Evolutionary conservation across 2,329 filamentous ascomycete genomes (phyloP).

Genomic region (Pestalotiopsis sp.): DNA sequence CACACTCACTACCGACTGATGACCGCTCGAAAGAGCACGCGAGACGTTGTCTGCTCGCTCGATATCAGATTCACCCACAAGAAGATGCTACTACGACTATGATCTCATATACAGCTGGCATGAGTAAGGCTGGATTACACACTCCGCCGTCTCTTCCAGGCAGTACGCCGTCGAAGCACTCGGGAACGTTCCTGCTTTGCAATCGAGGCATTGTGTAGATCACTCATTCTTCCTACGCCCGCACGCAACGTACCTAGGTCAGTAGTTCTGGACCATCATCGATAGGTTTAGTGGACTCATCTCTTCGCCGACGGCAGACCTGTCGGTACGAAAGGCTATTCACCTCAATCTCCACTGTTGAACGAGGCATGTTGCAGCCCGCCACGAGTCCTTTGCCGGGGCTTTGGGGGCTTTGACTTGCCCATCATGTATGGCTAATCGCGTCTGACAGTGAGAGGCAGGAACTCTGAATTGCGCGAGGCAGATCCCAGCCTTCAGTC

Average conservation of each 20-base stretch:
- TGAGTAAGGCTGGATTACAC: background rate
- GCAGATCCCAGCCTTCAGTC: background rate
- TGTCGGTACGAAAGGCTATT: conserved; percentile 2
- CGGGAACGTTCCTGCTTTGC: background rate
- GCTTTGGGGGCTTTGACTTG: background rate
- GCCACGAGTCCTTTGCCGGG: background rate
- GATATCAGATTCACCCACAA: background rate
- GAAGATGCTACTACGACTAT: background rate
- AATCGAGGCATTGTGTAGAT: background rate
- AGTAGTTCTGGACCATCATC: background rate
- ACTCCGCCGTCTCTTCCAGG: background rate
- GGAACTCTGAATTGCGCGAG: background rate
- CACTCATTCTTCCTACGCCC: background rate
- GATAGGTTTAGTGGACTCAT: background rate
- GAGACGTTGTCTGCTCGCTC: background rate
- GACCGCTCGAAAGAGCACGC: background rate
- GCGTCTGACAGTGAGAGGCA: background rate
- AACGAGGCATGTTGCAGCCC: background rate
- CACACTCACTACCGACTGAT: background rate
- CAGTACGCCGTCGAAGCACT: background rate
- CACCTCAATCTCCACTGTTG: background rate
- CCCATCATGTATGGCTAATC: background rate
- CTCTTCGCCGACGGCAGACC: background rate
- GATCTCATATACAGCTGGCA: background rate
- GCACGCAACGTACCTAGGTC: background rate